Evolutionary conservation across 108 stramenopile genomes (phyloP), one percentile per base, ranked within the genome.

Genomic region (Schizochytrium sp.): DNA sequence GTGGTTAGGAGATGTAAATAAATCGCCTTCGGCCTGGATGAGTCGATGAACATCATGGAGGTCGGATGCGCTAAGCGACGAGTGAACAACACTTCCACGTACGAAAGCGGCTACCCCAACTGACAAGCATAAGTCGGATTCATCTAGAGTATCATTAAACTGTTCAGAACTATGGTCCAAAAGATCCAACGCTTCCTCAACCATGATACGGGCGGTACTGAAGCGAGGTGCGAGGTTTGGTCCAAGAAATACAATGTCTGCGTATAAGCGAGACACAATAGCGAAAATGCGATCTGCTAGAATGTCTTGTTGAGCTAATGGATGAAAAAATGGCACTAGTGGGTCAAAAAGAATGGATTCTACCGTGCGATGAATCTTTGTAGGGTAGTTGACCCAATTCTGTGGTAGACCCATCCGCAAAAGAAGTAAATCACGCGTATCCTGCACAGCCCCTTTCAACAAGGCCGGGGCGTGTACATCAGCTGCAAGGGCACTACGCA

Each of bases 401-500:
- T 38, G 5, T 5, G 64, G 64, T 69, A 44, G 64, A 1, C 64
- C 64, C 10, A 69, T 38, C 10, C 64, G 64, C 12, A 15, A 38
- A 69, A 69, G 64, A 0, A 69, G 64, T 15, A 44, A 10, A 44
- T 69, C 64, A 7, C 64, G 64, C 10, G 64, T 44, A 44, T 69
- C 64, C 2, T 69, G 64, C 64, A 44, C 64, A 0, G 64, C 64
- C 42, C 64, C 15, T 44, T 69, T 69, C 42, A 69, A 44, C 19
- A 69, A 44, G 42, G 15, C 15, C 2, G 64, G 12, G 15, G 44
- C 40, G 64, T 38, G 64, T 0, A 44, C 64, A 2, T 69, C 64
- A 44, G 64, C 64, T 7, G 64, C 64, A 44, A 69, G 64, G 19
- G 64, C 64, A 44, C 64, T 69, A 44, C 64, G 64, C 64, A 69